A percentile compares a stretch with the other conserved stretches of the same genome.
These are phyloP conservation scores for Pichia gijzeniarum DNA, from an alignment of 805 yeast genomes.

Conservation along the genomic window DNA sequence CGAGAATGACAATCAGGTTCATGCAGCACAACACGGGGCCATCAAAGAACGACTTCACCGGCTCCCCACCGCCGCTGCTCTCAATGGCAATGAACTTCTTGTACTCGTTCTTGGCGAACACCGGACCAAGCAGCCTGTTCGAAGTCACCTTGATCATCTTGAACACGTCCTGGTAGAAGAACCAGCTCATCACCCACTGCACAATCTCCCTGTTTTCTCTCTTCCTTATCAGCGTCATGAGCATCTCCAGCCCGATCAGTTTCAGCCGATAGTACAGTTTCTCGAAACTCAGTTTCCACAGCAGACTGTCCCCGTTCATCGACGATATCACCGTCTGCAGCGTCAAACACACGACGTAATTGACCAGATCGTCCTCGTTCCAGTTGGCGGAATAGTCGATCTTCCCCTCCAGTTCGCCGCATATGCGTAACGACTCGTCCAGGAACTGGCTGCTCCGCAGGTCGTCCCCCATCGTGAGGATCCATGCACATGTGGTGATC, in stretches of 20 bases:
- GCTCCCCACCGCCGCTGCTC: no score
- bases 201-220: constrained; percentile 10
- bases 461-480: constrained; percentile 10
- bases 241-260: constrained; percentile 13
- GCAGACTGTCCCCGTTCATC: constrained; percentile 16
- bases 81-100: constrained; percentile 8
- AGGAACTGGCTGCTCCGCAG: constrained; percentile 7
- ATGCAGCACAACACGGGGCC: constrained; percentile 19
- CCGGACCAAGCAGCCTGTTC: constrained; percentile 17
- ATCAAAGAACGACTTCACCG: background rate
- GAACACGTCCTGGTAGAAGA: constrained; percentile 22
- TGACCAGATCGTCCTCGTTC: constrained; percentile 10
- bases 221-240: constrained; percentile 9
- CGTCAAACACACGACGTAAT: constrained; percentile 15
- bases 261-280: constrained; percentile 12
- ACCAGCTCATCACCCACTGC: constrained; percentile 18
- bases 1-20: constrained; percentile 18
- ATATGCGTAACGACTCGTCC: constrained; percentile 6
- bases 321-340: constrained; percentile 18
- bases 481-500: constrained; percentile 16
- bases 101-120: constrained; percentile 20
- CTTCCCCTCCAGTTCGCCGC: constrained; percentile 1
- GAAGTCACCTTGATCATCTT: constrained; percentile 19
- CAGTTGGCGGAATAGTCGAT: background rate
- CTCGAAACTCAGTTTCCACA: constrained; percentile 20